Base-by-base conservation (phyloP, 2,329 filamentous ascomycete species). In the Polychaeton citri region DNA sequence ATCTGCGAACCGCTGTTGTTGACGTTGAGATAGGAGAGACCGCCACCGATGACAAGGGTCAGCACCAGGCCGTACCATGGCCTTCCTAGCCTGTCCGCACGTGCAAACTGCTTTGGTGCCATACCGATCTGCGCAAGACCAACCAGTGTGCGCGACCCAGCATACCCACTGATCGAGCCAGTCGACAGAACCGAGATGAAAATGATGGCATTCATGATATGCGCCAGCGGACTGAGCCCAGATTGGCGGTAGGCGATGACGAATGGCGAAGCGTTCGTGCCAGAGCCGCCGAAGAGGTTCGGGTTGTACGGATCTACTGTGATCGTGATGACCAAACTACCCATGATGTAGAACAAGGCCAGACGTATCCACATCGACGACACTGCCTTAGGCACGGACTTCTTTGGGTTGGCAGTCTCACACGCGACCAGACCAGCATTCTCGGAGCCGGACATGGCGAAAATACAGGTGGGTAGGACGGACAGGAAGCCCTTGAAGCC, bases 401-500 rank as follows among this genome's bases (percentile, higher is more conserved):
- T 63, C 10, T 60, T 48, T 0, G 67, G 67, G 32, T 67, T 63
- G 17, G 55, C 54, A 10, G 63, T 60, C 47, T 69, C 66, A 33
- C 61, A 66, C 19, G 64, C 65, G 36, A 61, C 63, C 24, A 68
- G 54, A 50, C 71, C 71, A 33, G 73, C 68, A 21, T 75, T 55
- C 52, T 76, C 72, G 17, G 72, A 74, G 42, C 72, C 72, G 20
- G 66, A 63, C 50, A 73, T 75, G 30, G 71, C 63, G 42, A 76
- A 76, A 3, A 71, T 68, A 13, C 71, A 71, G 15, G 70, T 74
- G 38, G 74, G 69, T 46, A 75, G 75, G 28, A 74, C 70, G 38
- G 65, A 64, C 52, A 70, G 74, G 44, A 76, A 68, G 32, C 72
- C 72, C 53, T 74, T 71, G 60, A 76, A 76, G 6, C 72, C 71